Evolutionary conservation across 179 eudicot species (phyloP).

Genomic region (Drosera spatulata): DNA sequence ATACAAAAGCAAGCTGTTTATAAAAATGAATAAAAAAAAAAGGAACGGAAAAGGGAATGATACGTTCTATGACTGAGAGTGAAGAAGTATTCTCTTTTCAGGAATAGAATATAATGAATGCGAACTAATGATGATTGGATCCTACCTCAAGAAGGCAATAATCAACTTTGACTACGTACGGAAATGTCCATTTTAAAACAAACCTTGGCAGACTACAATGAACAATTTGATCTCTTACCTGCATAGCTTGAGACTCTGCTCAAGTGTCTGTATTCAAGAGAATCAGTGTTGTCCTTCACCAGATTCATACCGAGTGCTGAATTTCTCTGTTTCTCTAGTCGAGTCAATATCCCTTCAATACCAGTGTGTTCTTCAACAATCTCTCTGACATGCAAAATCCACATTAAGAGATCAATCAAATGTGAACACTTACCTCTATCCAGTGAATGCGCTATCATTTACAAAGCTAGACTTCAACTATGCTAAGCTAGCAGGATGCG

Average conservation of each 20-base stretch:
- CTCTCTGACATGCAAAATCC: conserved; percentile 31
- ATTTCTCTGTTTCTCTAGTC: conserved; percentile 73
- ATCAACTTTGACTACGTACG: not conserved
- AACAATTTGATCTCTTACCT: conserved; percentile 34
- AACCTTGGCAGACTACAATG: not conserved
- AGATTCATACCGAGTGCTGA: conserved; percentile 33
- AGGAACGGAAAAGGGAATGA: no score
- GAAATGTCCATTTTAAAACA: no score
- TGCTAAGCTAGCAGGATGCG: no score
- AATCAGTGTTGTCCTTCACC: conserved; percentile 19
- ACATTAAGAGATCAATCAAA: not conserved
- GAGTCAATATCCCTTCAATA: conserved; percentile 68
- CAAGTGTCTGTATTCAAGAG: conserved; percentile 6
- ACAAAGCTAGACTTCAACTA: no score
- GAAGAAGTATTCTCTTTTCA: not conserved
- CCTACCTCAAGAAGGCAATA: not conserved
- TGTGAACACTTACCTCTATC: no score
- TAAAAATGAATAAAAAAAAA: not conserved
- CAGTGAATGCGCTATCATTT: no score
- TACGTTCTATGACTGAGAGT: not conserved
- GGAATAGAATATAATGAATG: not conserved
- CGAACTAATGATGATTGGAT: not conserved
- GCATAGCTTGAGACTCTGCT: conserved; percentile 16
- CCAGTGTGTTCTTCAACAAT: conserved; percentile 33
- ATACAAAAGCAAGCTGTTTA: not conserved